Percentiles rank a stretch among this genome's conserved stretches.
Evolutionary conservation across 2,329 filamentous ascomycete species (phyloP).

Genomic region (Aspergillus pseudoglaucus): DNA sequence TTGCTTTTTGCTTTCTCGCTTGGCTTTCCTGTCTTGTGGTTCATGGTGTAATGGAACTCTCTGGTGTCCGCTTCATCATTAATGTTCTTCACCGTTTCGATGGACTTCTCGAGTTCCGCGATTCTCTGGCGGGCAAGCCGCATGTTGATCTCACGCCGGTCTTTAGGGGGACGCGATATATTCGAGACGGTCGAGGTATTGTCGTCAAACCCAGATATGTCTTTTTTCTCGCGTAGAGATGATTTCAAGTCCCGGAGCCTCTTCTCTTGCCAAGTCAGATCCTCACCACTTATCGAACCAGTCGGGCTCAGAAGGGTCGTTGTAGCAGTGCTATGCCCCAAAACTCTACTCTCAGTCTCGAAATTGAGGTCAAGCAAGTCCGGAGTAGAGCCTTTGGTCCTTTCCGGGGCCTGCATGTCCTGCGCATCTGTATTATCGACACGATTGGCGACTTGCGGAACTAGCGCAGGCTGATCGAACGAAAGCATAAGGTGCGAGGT

Average conservation of each 20-base stretch:
- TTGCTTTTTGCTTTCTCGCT: slow-evolving; percentile 12
- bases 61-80: slow-evolving; percentile 17
- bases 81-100: slow-evolving; percentile 1
- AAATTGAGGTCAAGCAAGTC: not conserved
- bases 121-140: slow-evolving; percentile 3
- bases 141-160: not conserved
- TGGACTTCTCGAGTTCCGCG: slow-evolving; percentile 8
- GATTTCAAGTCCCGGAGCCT: not conserved
- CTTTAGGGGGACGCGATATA: not conserved
- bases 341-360: not conserved
- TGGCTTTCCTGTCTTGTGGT: slow-evolving; percentile 19
- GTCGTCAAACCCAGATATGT: not conserved
- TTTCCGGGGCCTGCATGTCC: no score
- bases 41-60: slow-evolving; percentile 24
- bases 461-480: slow-evolving; percentile 14
- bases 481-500: slow-evolving; percentile 4
- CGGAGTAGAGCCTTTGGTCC: no score
- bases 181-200: not conserved
- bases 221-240: not conserved
- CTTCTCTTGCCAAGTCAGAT: not conserved
- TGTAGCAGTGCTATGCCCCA: not conserved
- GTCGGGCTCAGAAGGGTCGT: not conserved
- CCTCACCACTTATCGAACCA: not conserved
- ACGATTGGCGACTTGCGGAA: slow-evolving; percentile 6
- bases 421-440: no score